Percentiles rank a stretch among this genome's conserved stretches.
These are phyloP conservation scores for Albugo laibachii DNA, from an alignment of 352 stramenopile genomes.

Conservation along the genomic window DNA sequence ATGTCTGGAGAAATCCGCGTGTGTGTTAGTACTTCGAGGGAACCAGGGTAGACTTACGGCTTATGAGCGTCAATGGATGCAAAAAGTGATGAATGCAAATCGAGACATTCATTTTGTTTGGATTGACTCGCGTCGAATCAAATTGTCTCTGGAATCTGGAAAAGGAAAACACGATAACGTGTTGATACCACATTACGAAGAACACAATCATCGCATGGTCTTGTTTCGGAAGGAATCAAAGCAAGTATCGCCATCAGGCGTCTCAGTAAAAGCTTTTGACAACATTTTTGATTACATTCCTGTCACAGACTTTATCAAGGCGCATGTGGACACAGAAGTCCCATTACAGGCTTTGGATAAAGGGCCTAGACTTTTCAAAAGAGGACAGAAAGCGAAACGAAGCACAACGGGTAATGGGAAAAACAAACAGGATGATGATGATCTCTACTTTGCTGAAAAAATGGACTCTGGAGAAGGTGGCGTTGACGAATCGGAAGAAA, in stretches of 20 bases:
- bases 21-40: constrained; percentile 35
- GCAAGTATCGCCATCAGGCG: background rate
- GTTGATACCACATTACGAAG: background rate
- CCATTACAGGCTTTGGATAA: too few species aligned
- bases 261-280: background rate
- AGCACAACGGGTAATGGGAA: too few species aligned
- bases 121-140: constrained; percentile 37
- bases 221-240: constrained; percentile 23
- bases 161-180: background rate
- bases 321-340: too few species aligned
- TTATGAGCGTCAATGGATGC: constrained; percentile 57
- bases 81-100: constrained; percentile 29
- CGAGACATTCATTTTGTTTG: constrained; percentile 46
- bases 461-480: too few species aligned
- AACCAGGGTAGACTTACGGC: constrained; percentile 18
- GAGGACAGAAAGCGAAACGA: too few species aligned
- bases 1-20: constrained; percentile 37
- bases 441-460: too few species aligned
- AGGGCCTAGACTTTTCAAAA: too few species aligned
- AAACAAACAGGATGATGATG: too few species aligned
- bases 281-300: too few species aligned
- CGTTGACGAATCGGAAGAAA: too few species aligned
- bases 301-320: too few species aligned
- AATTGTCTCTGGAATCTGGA: constrained; percentile 34
- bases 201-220: constrained; percentile 24